Percentiles rank a stretch among this genome's conserved stretches.
These are phyloP conservation scores for Combretum micranthum DNA, from an alignment of 345 rosid genomes.

Conservation along the genomic window DNA sequence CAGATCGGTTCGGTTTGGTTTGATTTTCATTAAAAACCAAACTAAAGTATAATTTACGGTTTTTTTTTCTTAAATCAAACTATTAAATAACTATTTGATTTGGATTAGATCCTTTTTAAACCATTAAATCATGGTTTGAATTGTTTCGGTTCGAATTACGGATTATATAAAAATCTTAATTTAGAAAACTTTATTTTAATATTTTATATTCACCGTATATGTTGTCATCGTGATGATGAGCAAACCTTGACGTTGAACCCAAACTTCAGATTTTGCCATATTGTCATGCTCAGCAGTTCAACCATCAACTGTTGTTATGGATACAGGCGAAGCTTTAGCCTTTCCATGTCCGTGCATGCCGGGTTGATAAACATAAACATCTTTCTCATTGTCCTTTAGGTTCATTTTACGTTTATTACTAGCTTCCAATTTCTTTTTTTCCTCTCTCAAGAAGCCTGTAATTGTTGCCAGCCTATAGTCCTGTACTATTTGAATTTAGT, in stretches of 20 bases:
- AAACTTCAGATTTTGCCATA: conserved; percentile 90
- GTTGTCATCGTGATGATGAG: conserved; percentile 37
- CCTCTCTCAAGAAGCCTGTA: conserved; percentile 45
- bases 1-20: too few species aligned
- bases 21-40: too few species aligned
- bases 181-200: too few species aligned
- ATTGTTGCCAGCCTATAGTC: conserved; percentile 41
- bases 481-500: conserved; percentile 33
- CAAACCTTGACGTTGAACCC: conserved; percentile 60
- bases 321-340: conserved; percentile 55
- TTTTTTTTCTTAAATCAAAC: too few species aligned
- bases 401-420: conserved; percentile 60
- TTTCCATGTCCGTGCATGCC: conserved; percentile 56
- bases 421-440: conserved; percentile 42
- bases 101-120: too few species aligned
- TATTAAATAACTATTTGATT: too few species aligned
- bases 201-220: too few species aligned
- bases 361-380: conserved; percentile 29
- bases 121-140: too few species aligned
- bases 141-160: too few species aligned
- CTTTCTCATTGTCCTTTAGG: conserved; percentile 57
- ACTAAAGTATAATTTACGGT: too few species aligned
- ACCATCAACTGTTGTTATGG: conserved; percentile 75
- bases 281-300: conserved; percentile 91
- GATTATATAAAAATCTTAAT: too few species aligned